A percentile compares a stretch with the other conserved stretches of the same genome.
phyloP scores from a whole-genome alignment of 1,284 basidiomycete species.

The Leccinum pachyderme region DNA sequence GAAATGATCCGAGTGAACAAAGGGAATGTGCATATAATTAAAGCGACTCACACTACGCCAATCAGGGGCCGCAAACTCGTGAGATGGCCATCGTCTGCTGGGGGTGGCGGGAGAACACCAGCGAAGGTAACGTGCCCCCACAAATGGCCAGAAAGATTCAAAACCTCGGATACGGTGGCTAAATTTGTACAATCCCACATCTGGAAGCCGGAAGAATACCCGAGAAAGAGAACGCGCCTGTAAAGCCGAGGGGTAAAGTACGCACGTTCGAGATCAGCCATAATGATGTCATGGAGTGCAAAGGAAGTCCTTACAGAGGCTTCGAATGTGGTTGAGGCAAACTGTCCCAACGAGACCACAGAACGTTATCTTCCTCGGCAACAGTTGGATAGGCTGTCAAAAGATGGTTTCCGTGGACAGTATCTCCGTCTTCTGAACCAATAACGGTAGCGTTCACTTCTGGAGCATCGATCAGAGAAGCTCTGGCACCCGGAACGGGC shows the following conservation, averaged over 20 bases:
- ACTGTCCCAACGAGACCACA: slow-evolving; percentile 29
- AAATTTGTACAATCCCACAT: slow-evolving; percentile 69
- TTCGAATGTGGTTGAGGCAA: slow-evolving; percentile 17
- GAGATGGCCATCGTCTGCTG: slow-evolving; percentile 30
- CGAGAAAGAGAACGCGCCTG: slow-evolving; percentile 59
- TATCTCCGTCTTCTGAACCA: slow-evolving; percentile 28
- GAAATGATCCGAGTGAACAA: slow-evolving; percentile 6
- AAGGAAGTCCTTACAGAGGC: slow-evolving; percentile 18
- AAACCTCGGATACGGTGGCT: slow-evolving; percentile 43
- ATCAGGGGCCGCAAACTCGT: slow-evolving; percentile 45
- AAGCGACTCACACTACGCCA: slow-evolving; percentile 53
- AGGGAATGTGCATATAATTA: not conserved
- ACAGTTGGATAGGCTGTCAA: slow-evolving; percentile 28
- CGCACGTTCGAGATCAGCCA: slow-evolving; percentile 4
- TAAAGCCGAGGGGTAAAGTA: slow-evolving; percentile 2
- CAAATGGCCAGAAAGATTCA: slow-evolving; percentile 27
- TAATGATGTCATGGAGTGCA: not conserved
- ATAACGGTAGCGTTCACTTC: slow-evolving; percentile 16
- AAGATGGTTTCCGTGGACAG: slow-evolving; percentile 11
- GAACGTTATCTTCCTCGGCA: slow-evolving; percentile 32
- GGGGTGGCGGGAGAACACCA: slow-evolving; percentile 43
- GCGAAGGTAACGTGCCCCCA: slow-evolving; percentile 44
- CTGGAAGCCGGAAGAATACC: slow-evolving; percentile 58
- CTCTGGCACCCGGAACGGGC: slow-evolving; percentile 7
- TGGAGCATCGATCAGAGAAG: slow-evolving; percentile 10